Base-by-base conservation (phyloP, 2,329 filamentous ascomycete genomes). In the Graphium sp. region DNA sequence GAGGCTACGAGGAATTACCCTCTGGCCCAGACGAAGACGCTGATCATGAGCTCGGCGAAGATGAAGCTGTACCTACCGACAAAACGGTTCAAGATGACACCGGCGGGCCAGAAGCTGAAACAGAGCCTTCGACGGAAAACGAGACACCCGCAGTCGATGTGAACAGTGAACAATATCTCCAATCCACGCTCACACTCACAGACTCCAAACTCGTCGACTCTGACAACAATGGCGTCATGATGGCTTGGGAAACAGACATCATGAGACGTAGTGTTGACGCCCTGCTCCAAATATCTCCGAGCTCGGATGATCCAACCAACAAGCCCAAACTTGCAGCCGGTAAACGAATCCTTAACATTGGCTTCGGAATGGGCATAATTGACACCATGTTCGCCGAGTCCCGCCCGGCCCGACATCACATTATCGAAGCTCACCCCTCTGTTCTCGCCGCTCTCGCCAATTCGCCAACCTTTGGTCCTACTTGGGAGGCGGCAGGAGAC, bases 361-460 rank as follows among this genome's bases (percentile, higher is more conserved):
- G 84, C 5, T 85, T 91, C 41, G 84, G 83, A 5, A 89, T 92
- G 80, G 83, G 82, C 24, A 92, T 92, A 34, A 66, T 92, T 30
- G 83, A 92, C 46, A 59, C 58, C 28, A 73, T 84, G 50, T 79
- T 92, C 39, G 69, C 77, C 34, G 65, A 62, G 8, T 72, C 74
- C 12, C 56, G 60, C 12, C 82, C 82, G 0, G 53, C 68, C 0
- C 57, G 62, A 6, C 83, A 91, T 47, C 83, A 92, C 50, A 83
- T 92, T 42, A 66, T 91, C 44, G 83, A 92, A 51, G 83, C 83
- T 2, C 83, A 92, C 44, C 74, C 79, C 1, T 70, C 70, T 29
- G 81, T 92, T 3, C 60, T 89, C 18, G 60, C 64, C 13, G 69
- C 78, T 38, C 63, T 87, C 8, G 45, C 50, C 20, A 42, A 47